Evolutionary conservation across 192 early-diverging fungal genomes (phyloP).

Genomic region (Backusella luteola): DNA sequence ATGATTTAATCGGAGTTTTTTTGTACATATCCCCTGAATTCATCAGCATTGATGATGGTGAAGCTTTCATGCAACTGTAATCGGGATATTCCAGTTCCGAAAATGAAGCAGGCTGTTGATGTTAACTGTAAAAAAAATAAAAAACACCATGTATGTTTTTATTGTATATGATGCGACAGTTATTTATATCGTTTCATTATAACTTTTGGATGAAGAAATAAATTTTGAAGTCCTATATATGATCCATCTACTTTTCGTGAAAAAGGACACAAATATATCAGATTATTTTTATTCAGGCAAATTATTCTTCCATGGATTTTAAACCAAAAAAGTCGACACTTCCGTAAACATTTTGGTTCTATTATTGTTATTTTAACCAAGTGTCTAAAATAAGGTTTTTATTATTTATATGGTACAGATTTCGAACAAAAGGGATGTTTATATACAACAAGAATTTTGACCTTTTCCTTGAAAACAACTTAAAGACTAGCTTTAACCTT

Average conservation of each 20-base stretch:
- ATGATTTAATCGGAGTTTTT: not conserved
- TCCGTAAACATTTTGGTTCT: not conserved
- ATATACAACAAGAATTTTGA: constrained; percentile 1
- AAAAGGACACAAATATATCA: not conserved
- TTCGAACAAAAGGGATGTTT: not conserved
- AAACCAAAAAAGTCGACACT: not conserved
- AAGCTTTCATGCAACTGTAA: not conserved
- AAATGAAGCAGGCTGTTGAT: not conserved
- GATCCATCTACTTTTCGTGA: not conserved
- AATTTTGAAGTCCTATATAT: not conserved
- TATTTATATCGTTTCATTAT: not conserved
- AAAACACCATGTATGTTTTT: not conserved
- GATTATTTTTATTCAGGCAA: not conserved
- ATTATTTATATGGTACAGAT: not conserved
- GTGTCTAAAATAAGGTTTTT: not conserved
- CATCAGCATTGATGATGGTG: not conserved
- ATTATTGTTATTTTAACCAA: not conserved
- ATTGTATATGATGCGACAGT: not conserved
- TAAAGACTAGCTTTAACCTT: not conserved
- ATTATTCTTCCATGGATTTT: not conserved
- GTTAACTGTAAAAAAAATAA: not conserved
- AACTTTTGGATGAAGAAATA: not conserved
- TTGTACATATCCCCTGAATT: not conserved
- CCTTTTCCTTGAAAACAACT: not conserved
- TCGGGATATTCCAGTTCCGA: not conserved